Evolutionary conservation across 768 basidiomycete species (phyloP).

Genomic region (Rhodotorula diobovata): DNA sequence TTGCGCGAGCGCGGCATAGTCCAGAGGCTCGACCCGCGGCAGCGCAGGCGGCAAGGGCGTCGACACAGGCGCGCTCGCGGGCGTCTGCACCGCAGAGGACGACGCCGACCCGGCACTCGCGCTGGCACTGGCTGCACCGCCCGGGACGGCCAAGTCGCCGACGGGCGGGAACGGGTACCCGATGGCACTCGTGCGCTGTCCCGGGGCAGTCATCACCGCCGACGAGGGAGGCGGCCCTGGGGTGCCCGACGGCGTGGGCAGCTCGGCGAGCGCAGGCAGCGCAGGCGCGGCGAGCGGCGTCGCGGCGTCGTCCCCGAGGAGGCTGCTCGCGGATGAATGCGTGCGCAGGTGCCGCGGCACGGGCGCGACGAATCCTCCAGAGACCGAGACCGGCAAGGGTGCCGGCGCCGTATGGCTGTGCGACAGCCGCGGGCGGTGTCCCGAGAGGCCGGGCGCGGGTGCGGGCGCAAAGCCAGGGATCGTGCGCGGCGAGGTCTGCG

Average conservation of each 20-base stretch:
- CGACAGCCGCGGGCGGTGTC: constrained; percentile 8
- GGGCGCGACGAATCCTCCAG: neutral
- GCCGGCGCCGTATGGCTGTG: constrained; percentile 2
- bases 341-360: neutral
- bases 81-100: neutral
- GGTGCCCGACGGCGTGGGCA: neutral
- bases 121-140: no score
- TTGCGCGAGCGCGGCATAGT: constrained; percentile 59
- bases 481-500: constrained; percentile 3
- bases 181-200: neutral
- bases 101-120: neutral
- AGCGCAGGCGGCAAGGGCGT: constrained; percentile 7
- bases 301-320: neutral
- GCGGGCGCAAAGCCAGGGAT: neutral
- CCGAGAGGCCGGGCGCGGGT: neutral
- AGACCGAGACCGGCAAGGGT: neutral
- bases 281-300: constrained; percentile 5
- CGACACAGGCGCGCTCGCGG: neutral
- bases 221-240: neutral
- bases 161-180: constrained; percentile 32
- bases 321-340: neutral
- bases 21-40: constrained; percentile 59
- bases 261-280: no score
- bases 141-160: constrained; percentile 7
- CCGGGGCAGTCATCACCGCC: neutral